Base-by-base conservation (phyloP, 768 basidiomycete species). In the Hortiboletus campestris region DNA sequence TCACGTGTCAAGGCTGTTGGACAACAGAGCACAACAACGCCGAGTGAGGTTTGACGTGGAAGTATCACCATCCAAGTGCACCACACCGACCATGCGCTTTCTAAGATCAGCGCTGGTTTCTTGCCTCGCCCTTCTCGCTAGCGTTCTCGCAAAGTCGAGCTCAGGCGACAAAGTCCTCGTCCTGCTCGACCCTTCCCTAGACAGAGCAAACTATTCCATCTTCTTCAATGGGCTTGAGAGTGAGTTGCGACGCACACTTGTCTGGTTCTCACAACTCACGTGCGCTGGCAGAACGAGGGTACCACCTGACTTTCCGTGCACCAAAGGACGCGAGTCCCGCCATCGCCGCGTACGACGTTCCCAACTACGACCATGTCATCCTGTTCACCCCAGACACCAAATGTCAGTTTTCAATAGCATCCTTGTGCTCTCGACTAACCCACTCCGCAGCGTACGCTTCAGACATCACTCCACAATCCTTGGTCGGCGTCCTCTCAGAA, bases 361-460 rank as follows among this genome's bases (percentile, higher is more conserved):
- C 88, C 38, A 76, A 80, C 45, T 97, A 92, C 73, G 82, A 86
- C 45, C 94, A 98, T 68, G 83, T 97, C 72, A 83, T 98, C 59
- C 70, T 98, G 59, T 87, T 97, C 57, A 82, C 94, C 2, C 88
- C 94, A 12, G 84, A 90, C 56, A 80, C 88, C 42, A 97, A 97
- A 78, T 78, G 96, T 96, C 66, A 67, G 66, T 46, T 36, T 8
- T 31, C n/a, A 2, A 7, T 36, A 2, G 6, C n/a, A 1, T 4
- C 4, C 25, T 8, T 12, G 4, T 10, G 1, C 25, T 4, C 34
- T 14, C 11, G 5, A 12, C 51, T 53, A 29, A 64, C 42, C 19
- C 25, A 7, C 10, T 47, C 41, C 17, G 8, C 60, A 94, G 91
- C 78, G 31, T 83, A 84, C 54, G 83, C 88, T 1, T 68, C 79